phyloP scores from a whole-genome alignment of 768 basidiomycete genomes.

The Cantharellus anzutake region DNA sequence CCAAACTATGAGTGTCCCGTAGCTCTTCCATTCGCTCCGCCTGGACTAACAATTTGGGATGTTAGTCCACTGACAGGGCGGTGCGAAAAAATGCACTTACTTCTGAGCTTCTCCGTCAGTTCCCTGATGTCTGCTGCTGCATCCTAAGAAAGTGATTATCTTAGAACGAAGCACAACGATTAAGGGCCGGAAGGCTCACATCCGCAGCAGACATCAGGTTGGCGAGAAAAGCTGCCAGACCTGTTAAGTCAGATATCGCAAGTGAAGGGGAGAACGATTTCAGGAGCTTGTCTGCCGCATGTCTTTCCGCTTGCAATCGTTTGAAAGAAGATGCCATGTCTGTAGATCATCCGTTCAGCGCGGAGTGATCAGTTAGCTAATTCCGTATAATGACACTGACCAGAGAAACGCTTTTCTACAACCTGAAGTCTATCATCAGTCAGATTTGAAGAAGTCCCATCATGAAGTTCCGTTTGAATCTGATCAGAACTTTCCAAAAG shows the following conservation, averaged over 20 bases:
- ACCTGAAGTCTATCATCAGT: slow-evolving; percentile 34
- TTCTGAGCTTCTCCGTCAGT: slow-evolving; percentile 47
- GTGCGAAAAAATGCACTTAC: slow-evolving; percentile 25
- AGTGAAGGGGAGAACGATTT: slow-evolving; percentile 53
- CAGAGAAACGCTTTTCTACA: slow-evolving; percentile 55
- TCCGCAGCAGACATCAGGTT: slow-evolving; percentile 44
- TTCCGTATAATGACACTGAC: too few relatives aligned
- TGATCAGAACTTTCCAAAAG: too few relatives aligned
- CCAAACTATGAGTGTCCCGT: slow-evolving; percentile 62
- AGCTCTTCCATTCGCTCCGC: slow-evolving; percentile 72
- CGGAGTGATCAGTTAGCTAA: neutral
- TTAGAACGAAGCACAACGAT: neutral
- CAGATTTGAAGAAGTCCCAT: too few relatives aligned
- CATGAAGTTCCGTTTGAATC: too few relatives aligned
- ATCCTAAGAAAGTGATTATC: slow-evolving; percentile 22
- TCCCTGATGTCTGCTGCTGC: slow-evolving; percentile 64
- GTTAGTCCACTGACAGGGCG: neutral
- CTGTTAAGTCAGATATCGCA: slow-evolving; percentile 40
- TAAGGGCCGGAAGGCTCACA: slow-evolving; percentile 22
- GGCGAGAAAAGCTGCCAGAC: slow-evolving; percentile 53
- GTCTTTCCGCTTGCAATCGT: slow-evolving; percentile 51
- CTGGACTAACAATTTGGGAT: slow-evolving; percentile 34
- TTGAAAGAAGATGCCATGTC: slow-evolving; percentile 68
- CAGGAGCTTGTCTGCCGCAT: slow-evolving; percentile 46
- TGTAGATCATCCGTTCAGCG: slow-evolving; percentile 13